Base-by-base conservation (phyloP, 169 alveolate species). In the Plasmodium knowlesi region DNA sequence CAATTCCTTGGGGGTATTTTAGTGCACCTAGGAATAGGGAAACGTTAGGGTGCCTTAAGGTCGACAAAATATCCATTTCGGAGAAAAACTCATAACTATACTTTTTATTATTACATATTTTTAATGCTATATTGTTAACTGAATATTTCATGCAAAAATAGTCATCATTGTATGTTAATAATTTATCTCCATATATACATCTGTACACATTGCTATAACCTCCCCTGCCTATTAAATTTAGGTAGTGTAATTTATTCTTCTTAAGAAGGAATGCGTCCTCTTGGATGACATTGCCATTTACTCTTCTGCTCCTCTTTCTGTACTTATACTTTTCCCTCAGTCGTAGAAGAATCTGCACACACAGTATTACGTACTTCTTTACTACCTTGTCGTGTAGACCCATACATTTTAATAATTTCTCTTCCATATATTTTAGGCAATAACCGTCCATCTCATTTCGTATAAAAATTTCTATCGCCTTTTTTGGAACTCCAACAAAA, bases 171-270 rank as follows among this genome's bases (percentile, higher is more conserved):
- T 22, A 41, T 54, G 83, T 19, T n/a, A 88, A 10, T n/a, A 78
- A 3, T 3, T 85, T 85, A 79, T 89, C 73, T 32, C 82, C 89
- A 61, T 89, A 89, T 54, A 89, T 9, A 50, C 94, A 97, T 53
- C 94, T 54, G 89, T 94, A 97, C 2, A 97, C 98, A 73, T 96
- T 97, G 83, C 97, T 97, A 92, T 97, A 96, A 14, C 98, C 98
- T n/a, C 98, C 98, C 50, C 96, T 95, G 10, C 98, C 98, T 50
- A 97, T 82, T 67, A 89, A 79, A 57, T 89, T 89, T 79, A 79
- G 22, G 50, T 78, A 61, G 30, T 70, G 89, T 57, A 89, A 25
- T 61, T 89, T 50, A 6, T 53, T 79, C 39, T 79, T 89, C 25
- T 79, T 89, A 19, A 89, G 46, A 57, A 67, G 30, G 50, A 57